Percentiles rank a stretch among this genome's conserved stretches.
These are phyloP conservation scores for Amanita molliuscula DNA, from an alignment of 768 basidiomycete genomes.

Conservation along the genomic window DNA sequence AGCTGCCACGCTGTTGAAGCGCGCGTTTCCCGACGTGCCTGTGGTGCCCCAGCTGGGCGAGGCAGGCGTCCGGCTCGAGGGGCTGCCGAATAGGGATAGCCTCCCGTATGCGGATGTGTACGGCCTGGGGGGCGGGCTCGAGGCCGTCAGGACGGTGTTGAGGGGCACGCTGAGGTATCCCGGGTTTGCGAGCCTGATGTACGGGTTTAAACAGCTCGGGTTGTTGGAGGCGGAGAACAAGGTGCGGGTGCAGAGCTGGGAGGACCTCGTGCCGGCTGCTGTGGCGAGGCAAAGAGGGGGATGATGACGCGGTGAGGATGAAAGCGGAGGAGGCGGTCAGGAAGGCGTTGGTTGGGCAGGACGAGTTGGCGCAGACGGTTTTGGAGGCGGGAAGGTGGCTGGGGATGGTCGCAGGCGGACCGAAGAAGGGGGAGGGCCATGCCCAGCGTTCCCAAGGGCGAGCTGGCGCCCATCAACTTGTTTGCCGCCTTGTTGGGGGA, in stretches of 20 bases:
- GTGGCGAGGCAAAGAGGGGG: constrained; percentile 6
- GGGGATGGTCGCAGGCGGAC: constrained; percentile 3
- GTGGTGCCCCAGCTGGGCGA: constrained; percentile 20
- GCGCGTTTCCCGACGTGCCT: constrained; percentile 57
- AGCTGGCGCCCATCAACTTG: constrained; percentile 54
- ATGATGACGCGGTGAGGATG: background rate
- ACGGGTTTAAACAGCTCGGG: constrained; percentile 61
- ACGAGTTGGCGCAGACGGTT: constrained; percentile 14
- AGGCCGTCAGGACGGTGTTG: constrained; percentile 51
- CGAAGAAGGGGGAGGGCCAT: constrained; percentile 12
- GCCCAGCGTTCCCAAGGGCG: constrained; percentile 33
- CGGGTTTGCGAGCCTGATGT: constrained; percentile 69
- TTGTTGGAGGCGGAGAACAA: constrained; percentile 38
- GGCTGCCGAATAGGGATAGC: constrained; percentile 80
- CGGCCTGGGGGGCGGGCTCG: constrained; percentile 28
- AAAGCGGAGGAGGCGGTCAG: background rate
- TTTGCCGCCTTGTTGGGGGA: constrained; percentile 65
- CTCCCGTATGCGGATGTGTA: constrained; percentile 63
- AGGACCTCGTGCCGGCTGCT: constrained; percentile 16
- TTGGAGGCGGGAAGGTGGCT: constrained; percentile 30
- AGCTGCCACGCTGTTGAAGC: constrained; percentile 42
- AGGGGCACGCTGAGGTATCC: constrained; percentile 89
- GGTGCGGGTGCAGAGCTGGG: constrained; percentile 32
- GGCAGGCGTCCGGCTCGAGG: constrained; percentile 58
- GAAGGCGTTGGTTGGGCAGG: constrained; percentile 3